Conservation (phyloP, 768 basidiomycete genomes). For the Mycena venus region DNA sequence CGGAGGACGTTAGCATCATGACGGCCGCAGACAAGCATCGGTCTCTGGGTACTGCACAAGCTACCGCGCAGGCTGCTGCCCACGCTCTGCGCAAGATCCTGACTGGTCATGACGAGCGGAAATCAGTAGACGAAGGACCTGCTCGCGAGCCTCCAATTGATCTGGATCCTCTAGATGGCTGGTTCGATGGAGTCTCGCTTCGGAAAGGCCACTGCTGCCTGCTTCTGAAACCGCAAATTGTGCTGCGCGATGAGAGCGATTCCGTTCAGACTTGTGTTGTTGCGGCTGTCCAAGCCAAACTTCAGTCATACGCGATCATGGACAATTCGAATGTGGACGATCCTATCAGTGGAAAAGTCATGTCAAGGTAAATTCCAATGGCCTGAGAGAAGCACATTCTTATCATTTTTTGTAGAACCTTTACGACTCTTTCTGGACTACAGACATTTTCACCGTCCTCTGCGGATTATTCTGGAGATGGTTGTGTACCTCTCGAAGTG, state of each 20-base stretch:
- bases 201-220: constrained; percentile 84
- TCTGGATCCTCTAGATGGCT: constrained; percentile 75
- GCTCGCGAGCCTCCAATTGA: constrained; percentile 49
- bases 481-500: constrained; percentile 89
- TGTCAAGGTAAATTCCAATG: constrained; percentile 75
- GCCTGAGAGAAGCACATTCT: not conserved
- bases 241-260: constrained; percentile 71
- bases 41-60: constrained; percentile 65
- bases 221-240: constrained; percentile 92
- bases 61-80: constrained; percentile 77
- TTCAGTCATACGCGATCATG: constrained; percentile 85
- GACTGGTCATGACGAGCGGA: constrained; percentile 65
- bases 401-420: constrained; percentile 66
- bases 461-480: constrained; percentile 55
- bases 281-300: constrained; percentile 83
- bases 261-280: constrained; percentile 76
- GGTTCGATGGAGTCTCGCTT: constrained; percentile 79
- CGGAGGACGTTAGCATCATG: constrained; percentile 54
- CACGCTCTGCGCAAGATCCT: constrained; percentile 76
- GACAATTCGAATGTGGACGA: constrained; percentile 85
- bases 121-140: constrained; percentile 58
- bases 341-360: constrained; percentile 86
- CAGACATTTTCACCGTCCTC: constrained; percentile 88
- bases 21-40: constrained; percentile 44
- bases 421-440: constrained; percentile 81